Percentiles rank a stretch among this genome's conserved stretches.
phyloP scores from a whole-genome alignment of 2,329 filamentous ascomycete species.

The Aphanocladium album region DNA sequence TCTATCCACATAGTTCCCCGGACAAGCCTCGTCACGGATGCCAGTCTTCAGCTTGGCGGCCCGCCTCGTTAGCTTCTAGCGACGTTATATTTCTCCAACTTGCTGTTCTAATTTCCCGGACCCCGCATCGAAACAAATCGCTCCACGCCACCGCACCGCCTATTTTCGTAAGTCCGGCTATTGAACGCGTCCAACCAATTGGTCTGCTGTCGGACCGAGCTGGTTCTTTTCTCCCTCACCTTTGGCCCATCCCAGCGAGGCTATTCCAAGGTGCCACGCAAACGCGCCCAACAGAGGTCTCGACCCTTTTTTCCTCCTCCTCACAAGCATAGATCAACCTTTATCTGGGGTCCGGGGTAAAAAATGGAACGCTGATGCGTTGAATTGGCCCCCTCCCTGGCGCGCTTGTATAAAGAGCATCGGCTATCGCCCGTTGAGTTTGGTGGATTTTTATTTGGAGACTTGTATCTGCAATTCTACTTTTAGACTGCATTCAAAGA shows the following conservation, averaged over 20 bases:
- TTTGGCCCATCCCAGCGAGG: no score
- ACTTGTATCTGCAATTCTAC: background rate
- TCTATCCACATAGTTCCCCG: no score
- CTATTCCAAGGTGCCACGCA: no score
- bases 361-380: background rate
- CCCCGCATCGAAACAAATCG: background rate
- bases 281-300: background rate
- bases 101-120: background rate
- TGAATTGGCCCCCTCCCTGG: background rate
- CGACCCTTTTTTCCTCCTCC: background rate
- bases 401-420: background rate
- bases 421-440: background rate
- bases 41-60: background rate
- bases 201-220: background rate
- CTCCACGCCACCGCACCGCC: background rate
- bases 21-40: no score
- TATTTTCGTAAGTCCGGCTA: background rate
- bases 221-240: background rate
- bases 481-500: background rate
- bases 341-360: background rate
- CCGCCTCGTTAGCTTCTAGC: background rate
- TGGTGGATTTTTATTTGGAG: background rate
- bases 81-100: background rate
- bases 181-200: background rate
- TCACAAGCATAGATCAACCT: background rate